phyloP scores from a whole-genome alignment of 176 grass and related monocot genomes.

The Aegilops bicornis region DNA sequence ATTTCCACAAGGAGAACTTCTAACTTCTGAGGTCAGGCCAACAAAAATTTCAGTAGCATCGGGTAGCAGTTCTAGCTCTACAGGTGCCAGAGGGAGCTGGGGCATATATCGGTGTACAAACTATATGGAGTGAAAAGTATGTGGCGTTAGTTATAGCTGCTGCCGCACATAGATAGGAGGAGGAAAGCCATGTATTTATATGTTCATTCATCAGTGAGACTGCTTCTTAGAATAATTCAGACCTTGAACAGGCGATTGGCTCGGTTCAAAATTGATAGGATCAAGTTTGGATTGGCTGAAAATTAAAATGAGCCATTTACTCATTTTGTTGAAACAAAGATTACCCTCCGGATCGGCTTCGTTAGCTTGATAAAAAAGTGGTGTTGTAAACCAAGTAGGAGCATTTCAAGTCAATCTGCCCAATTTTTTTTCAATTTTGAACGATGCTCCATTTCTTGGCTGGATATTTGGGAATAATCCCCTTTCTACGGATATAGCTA shows the following conservation, averaged over 20 bases:
- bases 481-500: not conserved
- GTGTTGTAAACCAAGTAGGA: not conserved
- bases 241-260: conserved; percentile 18
- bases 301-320: not conserved
- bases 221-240: conserved; percentile 39
- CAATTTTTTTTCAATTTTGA: not conserved
- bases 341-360: not conserved
- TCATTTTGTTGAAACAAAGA: not conserved
- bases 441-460: not conserved
- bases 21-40: conserved; percentile 69
- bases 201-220: conserved; percentile 21
- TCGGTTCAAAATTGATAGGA: not conserved
- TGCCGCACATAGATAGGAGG: conserved; percentile 32
- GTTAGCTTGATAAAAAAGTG: not conserved
- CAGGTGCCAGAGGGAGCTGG: conserved; percentile 23
- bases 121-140: not conserved
- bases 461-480: not conserved
- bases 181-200: conserved; percentile 1
- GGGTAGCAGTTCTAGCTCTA: conserved; percentile 37
- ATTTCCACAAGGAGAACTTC: conserved; percentile 99
- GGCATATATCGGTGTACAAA: conserved; percentile 30
- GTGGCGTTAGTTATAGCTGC: conserved; percentile 15
- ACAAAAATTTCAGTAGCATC: conserved; percentile 34
- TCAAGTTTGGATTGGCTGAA: not conserved
- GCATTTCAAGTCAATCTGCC: not conserved